Conservation (phyloP, 768 basidiomycete species). For the Psilocybe subaeruginosa region DNA sequence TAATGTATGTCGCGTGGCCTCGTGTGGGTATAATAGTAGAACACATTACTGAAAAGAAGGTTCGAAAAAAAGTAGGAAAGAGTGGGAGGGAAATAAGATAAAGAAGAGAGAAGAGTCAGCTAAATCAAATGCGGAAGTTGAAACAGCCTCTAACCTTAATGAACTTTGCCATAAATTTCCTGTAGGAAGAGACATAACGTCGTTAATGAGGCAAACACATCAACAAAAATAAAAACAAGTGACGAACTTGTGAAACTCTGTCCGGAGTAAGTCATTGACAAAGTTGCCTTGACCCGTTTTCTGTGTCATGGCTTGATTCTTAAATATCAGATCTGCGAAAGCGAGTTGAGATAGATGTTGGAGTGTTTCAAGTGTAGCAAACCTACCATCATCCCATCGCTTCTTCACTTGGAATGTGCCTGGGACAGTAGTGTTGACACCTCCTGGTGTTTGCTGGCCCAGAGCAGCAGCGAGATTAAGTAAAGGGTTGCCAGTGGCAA, state of each 20-base stretch:
- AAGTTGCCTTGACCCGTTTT: conserved; percentile 74
- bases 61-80: not conserved
- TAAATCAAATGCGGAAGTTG: not conserved
- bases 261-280: conserved; percentile 93
- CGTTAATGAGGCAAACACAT: not conserved
- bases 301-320: conserved; percentile 87
- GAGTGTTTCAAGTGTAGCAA: not conserved
- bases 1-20: conserved; percentile 11
- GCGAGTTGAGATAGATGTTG: not conserved
- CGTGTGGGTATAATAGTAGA: conserved; percentile 23
- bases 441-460: conserved; percentile 63
- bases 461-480: conserved; percentile 91
- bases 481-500: conserved; percentile 87
- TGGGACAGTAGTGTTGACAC: conserved; percentile 72
- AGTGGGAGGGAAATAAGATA: not conserved
- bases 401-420: conserved; percentile 91
- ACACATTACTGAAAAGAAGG: conserved; percentile 20
- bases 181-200: conserved; percentile 26
- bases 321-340: conserved; percentile 88
- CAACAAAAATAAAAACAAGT: conserved; percentile 17
- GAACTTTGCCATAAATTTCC: conserved; percentile 93
- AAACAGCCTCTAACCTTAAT: conserved; percentile 61
- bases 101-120: conserved; percentile 4
- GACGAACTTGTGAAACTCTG: conserved; percentile 88
- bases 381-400: conserved; percentile 92